Percentiles rank a stretch among this genome's conserved stretches.
phyloP scores from a whole-genome alignment of 495 filamentous ascomycete species.

The Penicillium pancosmium region DNA sequence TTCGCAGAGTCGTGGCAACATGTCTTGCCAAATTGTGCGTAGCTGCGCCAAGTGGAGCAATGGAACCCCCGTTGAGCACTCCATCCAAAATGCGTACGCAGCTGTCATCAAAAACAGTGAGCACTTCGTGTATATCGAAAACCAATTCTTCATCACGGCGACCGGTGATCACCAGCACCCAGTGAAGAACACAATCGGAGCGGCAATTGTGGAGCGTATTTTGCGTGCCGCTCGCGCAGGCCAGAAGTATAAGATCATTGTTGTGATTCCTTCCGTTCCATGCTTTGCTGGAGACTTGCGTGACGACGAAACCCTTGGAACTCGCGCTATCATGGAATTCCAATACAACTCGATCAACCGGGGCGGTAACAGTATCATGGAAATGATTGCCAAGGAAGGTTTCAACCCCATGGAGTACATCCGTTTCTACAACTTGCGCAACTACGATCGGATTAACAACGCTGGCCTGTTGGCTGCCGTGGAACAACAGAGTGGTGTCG shows the following conservation, averaged over 20 bases:
- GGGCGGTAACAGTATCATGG: slow-evolving; percentile 86
- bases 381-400: slow-evolving; percentile 70
- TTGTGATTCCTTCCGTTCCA: slow-evolving; percentile 86
- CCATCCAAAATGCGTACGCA: slow-evolving; percentile 86
- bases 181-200: slow-evolving; percentile 84
- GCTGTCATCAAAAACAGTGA: slow-evolving; percentile 76
- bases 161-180: slow-evolving; percentile 75
- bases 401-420: slow-evolving; percentile 80
- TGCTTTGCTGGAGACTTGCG: slow-evolving; percentile 89
- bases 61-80: slow-evolving; percentile 73
- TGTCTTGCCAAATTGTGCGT: slow-evolving; percentile 68
- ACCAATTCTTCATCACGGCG: slow-evolving; percentile 97
- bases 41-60: slow-evolving; percentile 75
- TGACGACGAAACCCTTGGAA: slow-evolving; percentile 77
- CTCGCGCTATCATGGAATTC: slow-evolving; percentile 95
- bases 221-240: slow-evolving; percentile 70
- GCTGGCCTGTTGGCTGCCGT: slow-evolving; percentile 63
- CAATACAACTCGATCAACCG: slow-evolving; percentile 89
- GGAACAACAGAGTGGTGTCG: slow-evolving; percentile 69
- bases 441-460: slow-evolving; percentile 87
- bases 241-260: slow-evolving; percentile 80
- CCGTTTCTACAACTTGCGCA: slow-evolving; percentile 92
- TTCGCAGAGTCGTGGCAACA: slow-evolving; percentile 47
- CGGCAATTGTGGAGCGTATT: slow-evolving; percentile 86
- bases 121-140: slow-evolving; percentile 94